A percentile compares a stretch with the other conserved stretches of the same genome.
phyloP scores from a whole-genome alignment of 2,329 filamentous ascomycete species.

The Biscogniauxia mediterranea region DNA sequence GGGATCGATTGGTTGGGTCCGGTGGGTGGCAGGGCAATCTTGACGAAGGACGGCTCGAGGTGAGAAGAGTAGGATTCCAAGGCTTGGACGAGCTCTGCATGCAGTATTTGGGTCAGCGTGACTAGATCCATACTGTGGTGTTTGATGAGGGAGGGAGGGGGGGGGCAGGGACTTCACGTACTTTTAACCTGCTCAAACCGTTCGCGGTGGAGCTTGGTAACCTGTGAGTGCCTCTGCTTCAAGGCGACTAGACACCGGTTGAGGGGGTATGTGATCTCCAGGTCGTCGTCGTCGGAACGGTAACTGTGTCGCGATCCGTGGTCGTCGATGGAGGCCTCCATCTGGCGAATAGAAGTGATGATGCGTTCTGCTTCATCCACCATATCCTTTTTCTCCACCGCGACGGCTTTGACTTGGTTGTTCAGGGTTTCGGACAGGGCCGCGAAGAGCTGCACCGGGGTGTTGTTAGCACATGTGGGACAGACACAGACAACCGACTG shows the following conservation, averaged over 20 bases:
- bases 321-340: constrained; percentile 88
- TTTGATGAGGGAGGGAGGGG: background rate
- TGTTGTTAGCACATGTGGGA: constrained; percentile 15
- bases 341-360: constrained; percentile 84
- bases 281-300: constrained; percentile 58
- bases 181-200: constrained; percentile 95
- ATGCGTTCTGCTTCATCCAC: constrained; percentile 85
- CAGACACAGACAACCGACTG: background rate
- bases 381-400: constrained; percentile 84
- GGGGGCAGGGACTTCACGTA: constrained; percentile 42
- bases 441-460: constrained; percentile 70
- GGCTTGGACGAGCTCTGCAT: constrained; percentile 87
- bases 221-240: constrained; percentile 80
- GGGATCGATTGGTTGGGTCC: constrained; percentile 73
- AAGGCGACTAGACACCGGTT: constrained; percentile 74
- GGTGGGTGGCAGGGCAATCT: constrained; percentile 80
- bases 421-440: constrained; percentile 89
- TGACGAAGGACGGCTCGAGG: constrained; percentile 84
- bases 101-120: constrained; percentile 10
- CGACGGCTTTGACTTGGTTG: constrained; percentile 82
- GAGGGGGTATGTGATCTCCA: constrained; percentile 81
- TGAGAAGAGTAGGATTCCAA: constrained; percentile 96
- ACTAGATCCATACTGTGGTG: background rate
- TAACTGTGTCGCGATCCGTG: constrained; percentile 63
- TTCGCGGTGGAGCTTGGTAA: constrained; percentile 82